These are phyloP conservation scores for Xanthoceras sorbifolium DNA, from an alignment of 345 rosid genomes.

Conservation along the genomic window DNA sequence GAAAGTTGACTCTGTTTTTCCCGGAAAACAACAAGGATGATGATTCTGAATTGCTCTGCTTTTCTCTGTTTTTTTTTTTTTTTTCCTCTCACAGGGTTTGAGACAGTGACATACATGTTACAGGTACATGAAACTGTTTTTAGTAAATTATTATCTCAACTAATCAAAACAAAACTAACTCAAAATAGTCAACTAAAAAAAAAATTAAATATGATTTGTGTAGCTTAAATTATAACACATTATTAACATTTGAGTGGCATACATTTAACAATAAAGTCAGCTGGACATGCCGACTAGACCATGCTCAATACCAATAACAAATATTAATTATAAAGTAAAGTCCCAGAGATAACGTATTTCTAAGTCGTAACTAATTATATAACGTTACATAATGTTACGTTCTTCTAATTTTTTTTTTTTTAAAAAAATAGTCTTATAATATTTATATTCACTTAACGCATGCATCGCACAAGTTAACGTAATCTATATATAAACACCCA, in stretches of 20 bases:
- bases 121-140: slow-evolving; percentile 52
- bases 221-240: neutral
- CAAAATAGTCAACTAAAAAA: neutral
- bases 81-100: slow-evolving; percentile 97
- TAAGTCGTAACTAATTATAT: too few relatives aligned
- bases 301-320: neutral
- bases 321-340: neutral
- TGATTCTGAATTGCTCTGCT: slow-evolving; percentile 14
- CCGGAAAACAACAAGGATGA: neutral
- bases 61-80: neutral
- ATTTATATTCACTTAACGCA: too few relatives aligned
- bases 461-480: too few relatives aligned
- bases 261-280: slow-evolving; percentile 9
- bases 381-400: too few relatives aligned
- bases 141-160: neutral
- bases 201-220: neutral
- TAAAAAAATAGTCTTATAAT: too few relatives aligned
- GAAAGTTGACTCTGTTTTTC: neutral
- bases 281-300: neutral
- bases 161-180: too few relatives aligned
- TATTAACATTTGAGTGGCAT: slow-evolving; percentile 4
- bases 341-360: too few relatives aligned
- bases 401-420: too few relatives aligned
- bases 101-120: slow-evolving; percentile 92
- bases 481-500: too few relatives aligned